Percentiles rank a stretch among this genome's conserved stretches.
These are phyloP conservation scores for Fusarium sp. DNA, from an alignment of 2,329 filamentous ascomycete genomes.

Conservation along the genomic window DNA sequence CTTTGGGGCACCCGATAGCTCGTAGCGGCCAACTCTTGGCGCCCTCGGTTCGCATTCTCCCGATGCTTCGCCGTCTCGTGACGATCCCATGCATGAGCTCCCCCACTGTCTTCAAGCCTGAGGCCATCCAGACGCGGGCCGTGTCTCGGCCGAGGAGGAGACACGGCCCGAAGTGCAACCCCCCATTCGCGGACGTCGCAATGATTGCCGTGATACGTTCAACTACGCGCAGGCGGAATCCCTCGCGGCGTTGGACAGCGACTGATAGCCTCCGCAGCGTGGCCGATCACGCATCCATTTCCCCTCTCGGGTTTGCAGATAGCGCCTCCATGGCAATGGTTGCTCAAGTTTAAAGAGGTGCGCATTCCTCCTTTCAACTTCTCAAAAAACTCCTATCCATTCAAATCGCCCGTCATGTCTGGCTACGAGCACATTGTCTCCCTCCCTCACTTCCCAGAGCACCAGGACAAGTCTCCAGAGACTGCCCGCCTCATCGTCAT, in stretches of 20 bases:
- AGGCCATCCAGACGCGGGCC: not conserved
- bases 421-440: slow-evolving; percentile 1
- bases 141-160: not conserved
- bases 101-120: not conserved
- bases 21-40: not conserved
- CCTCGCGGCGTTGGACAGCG: not conserved
- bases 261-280: not conserved
- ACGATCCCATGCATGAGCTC: not conserved
- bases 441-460: not conserved
- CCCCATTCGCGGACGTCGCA: not conserved
- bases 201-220: not conserved
- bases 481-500: not conserved
- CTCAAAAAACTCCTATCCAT: too few relatives aligned
- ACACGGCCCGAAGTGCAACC: not conserved
- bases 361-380: too few relatives aligned
- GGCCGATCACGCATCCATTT: not conserved
- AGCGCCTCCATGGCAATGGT: not conserved
- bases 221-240: not conserved
- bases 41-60: not conserved
- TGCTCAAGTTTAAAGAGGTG: not conserved
- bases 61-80: not conserved
- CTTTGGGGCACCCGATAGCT: not conserved
- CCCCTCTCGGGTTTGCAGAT: not conserved
- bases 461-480: slow-evolving; percentile 2
- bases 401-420: too few relatives aligned